Evolutionary conservation across 2,329 filamentous ascomycete species (phyloP).

Genomic region (Talaromyces sp.): DNA sequence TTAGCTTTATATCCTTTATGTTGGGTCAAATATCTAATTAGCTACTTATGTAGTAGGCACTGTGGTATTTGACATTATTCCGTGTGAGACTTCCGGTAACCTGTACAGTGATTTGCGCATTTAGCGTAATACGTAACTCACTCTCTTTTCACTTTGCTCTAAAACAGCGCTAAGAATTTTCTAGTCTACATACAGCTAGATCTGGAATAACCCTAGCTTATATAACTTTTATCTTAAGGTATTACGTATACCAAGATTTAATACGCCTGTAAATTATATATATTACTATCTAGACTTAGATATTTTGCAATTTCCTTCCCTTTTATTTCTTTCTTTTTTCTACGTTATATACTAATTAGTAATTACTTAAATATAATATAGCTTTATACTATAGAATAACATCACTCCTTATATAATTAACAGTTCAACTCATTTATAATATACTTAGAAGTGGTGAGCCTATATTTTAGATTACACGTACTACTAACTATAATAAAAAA

Average conservation of each 20-base stretch:
- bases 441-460: slow-evolving; percentile 1
- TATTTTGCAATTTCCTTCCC: not conserved
- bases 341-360: not conserved
- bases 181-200: not conserved
- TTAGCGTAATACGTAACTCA: not conserved
- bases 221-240: not conserved
- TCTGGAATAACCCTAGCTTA: not conserved
- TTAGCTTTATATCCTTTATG: not conserved
- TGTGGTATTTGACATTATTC: too few relatives aligned
- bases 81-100: too few relatives aligned
- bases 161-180: not conserved
- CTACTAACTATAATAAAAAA: not conserved
- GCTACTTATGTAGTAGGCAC: too few relatives aligned
- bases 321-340: slow-evolving; percentile 1
- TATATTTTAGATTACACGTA: too few relatives aligned
- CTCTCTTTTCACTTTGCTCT: not conserved
- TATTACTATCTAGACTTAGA: not conserved
- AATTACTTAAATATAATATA: not conserved
- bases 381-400: not conserved
- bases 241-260: not conserved
- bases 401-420: not conserved
- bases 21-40: too few relatives aligned
- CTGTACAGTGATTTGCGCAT: not conserved
- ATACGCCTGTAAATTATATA: not conserved
- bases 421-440: slow-evolving; percentile 1